Percentiles rank a stretch among this genome's conserved stretches.
Evolutionary conservation across 805 yeast species (phyloP).

Genomic region (Schwanniomyces vanrijiae): DNA sequence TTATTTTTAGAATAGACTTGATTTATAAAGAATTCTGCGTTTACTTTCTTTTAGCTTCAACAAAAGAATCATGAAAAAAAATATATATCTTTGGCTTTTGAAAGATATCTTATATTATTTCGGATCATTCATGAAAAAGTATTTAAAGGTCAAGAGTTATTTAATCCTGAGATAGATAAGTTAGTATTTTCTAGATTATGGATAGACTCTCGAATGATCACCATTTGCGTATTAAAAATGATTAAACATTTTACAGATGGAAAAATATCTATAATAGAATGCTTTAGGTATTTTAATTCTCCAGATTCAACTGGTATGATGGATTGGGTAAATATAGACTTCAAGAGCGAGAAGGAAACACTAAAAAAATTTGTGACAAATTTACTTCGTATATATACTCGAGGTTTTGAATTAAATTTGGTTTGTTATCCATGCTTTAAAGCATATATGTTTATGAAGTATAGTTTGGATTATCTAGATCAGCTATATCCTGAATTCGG

Average conservation of each 20-base stretch:
- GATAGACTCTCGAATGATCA: neutral
- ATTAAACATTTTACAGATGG: neutral
- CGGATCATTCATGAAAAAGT: conserved; percentile 1
- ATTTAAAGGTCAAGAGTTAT: neutral
- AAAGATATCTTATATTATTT: conserved; percentile 1
- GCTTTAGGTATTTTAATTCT: conserved; percentile 1
- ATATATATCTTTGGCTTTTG: neutral
- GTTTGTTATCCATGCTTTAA: neutral
- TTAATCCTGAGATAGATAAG: conserved; percentile 4
- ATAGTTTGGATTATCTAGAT: too few relatives aligned
- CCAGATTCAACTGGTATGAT: conserved; percentile 4
- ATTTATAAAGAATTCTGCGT: too few relatives aligned
- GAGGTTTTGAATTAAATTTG: neutral
- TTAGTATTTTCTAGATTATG: conserved; percentile 1
- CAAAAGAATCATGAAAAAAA: neutral
- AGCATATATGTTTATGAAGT: conserved; percentile 1
- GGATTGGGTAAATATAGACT: conserved; percentile 1
- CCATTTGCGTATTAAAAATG: neutral
- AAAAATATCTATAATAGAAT: neutral
- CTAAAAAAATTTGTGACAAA: neutral
- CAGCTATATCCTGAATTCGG: too few relatives aligned
- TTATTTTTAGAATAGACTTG: conserved; percentile 3
- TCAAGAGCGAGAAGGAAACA: neutral
- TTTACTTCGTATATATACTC: too few relatives aligned
- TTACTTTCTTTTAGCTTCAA: too few relatives aligned